Conservation (phyloP, 805 yeast genomes). For the Saccharomycopsis malanga region DNA sequence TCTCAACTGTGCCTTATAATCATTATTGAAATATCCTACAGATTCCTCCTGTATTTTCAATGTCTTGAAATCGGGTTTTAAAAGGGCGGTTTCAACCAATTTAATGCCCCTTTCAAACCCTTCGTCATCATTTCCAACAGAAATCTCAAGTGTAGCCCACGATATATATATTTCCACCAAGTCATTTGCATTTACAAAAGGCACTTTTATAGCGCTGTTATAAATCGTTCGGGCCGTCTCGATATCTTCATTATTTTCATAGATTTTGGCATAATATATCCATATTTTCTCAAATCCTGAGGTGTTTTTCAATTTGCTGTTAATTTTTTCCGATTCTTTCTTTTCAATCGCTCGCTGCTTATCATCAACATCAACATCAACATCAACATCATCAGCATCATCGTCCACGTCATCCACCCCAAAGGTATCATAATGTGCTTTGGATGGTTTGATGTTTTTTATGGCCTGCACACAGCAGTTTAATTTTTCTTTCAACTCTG, state of each 20-base stretch:
- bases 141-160: slow-evolving; percentile 67
- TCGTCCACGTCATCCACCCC: slow-evolving; percentile 11
- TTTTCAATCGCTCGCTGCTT: background rate
- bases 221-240: slow-evolving; percentile 55
- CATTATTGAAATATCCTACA: slow-evolving; percentile 33
- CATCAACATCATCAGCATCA: background rate
- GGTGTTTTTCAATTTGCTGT: slow-evolving; percentile 23
- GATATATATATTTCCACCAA: slow-evolving; percentile 61
- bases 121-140: slow-evolving; percentile 36
- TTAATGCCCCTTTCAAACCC: slow-evolving; percentile 37
- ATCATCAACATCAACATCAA: background rate
- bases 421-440: slow-evolving; percentile 29
- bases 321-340: slow-evolving; percentile 6
- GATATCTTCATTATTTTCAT: slow-evolving; percentile 47
- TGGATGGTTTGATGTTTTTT: slow-evolving; percentile 53
- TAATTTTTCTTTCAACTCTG: slow-evolving; percentile 38
- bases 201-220: slow-evolving; percentile 63
- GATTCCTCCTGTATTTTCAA: slow-evolving; percentile 23
- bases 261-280: slow-evolving; percentile 61
- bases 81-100: slow-evolving; percentile 32
- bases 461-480: slow-evolving; percentile 61
- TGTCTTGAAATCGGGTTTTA: slow-evolving; percentile 22
- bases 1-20: slow-evolving; percentile 48
- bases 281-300: slow-evolving; percentile 54
- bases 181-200: slow-evolving; percentile 55